Percentiles rank a stretch among this genome's conserved stretches.
Conservation (phyloP, 768 basidiomycete species). For the Termitomyces sp. region DNA sequence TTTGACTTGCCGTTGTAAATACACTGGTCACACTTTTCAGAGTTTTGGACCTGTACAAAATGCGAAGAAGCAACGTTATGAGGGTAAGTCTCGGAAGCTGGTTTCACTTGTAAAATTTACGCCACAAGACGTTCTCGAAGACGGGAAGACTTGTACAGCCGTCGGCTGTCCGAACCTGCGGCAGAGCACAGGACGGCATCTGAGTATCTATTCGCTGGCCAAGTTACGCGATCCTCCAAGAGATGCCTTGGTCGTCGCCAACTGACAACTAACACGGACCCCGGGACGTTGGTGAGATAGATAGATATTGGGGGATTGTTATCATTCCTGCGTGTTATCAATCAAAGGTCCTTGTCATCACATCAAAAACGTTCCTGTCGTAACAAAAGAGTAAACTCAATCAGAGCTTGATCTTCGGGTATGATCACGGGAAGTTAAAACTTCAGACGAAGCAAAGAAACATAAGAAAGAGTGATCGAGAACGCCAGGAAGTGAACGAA, state of each 20-base stretch:
- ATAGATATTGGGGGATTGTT: background rate
- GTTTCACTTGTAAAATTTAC: too few relatives aligned
- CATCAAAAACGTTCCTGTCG: conserved; percentile 7
- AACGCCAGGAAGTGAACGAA: background rate
- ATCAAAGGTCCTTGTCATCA: background rate
- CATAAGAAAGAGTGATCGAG: background rate
- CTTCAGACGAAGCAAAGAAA: background rate
- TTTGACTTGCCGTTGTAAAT: too few relatives aligned
- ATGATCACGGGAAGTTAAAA: too few relatives aligned
- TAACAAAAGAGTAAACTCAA: background rate
- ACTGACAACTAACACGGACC: background rate
- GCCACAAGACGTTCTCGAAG: too few relatives aligned
- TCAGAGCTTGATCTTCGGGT: background rate
- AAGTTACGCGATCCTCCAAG: background rate
- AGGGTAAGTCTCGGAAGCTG: too few relatives aligned
- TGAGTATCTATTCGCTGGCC: background rate
- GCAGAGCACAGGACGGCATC: too few relatives aligned
- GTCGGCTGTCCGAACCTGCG: too few relatives aligned
- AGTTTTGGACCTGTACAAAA: too few relatives aligned
- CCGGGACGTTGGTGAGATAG: background rate
- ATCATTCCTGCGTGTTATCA: background rate
- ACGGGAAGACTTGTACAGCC: too few relatives aligned
- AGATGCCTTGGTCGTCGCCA: background rate
- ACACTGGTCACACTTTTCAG: too few relatives aligned
- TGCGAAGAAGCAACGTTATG: too few relatives aligned